Conservation (phyloP, 2,329 filamentous ascomycete genomes). For the Penicillium sp. region DNA sequence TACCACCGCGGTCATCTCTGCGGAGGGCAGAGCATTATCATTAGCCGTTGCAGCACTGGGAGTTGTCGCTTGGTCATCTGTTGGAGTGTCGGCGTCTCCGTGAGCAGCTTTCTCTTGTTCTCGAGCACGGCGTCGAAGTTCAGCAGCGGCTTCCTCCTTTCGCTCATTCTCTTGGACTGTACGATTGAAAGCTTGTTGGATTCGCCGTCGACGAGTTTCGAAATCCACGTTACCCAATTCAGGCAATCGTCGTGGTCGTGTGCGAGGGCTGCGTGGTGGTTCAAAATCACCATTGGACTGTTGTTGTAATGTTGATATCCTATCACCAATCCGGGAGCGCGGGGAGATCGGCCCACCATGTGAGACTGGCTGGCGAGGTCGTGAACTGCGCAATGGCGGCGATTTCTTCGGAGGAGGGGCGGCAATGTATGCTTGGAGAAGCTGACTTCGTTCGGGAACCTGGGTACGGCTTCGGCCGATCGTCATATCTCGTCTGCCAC, state of each 20-base stretch:
- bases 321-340: constrained; percentile 68
- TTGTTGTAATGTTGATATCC: constrained; percentile 54
- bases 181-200: constrained; percentile 83
- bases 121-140: constrained; percentile 51
- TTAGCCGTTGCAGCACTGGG: not conserved
- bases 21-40: constrained; percentile 10
- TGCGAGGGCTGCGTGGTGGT: constrained; percentile 37
- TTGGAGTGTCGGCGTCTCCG: constrained; percentile 21
- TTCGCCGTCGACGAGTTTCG: constrained; percentile 78
- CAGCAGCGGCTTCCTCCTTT: constrained; percentile 64
- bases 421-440: constrained; percentile 76
- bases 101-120: constrained; percentile 57
- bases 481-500: constrained; percentile 42
- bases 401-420: constrained; percentile 74
- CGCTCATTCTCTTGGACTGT: constrained; percentile 72
- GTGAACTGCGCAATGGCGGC: constrained; percentile 78
- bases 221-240: constrained; percentile 81
- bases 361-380: constrained; percentile 79
- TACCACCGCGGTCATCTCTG: constrained; percentile 35
- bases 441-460: constrained; percentile 58
- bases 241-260: constrained; percentile 57
- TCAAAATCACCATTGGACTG: constrained; percentile 43
- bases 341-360: constrained; percentile 74
- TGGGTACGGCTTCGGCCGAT: constrained; percentile 43
- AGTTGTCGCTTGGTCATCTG: not conserved